Percentiles rank a stretch among this genome's conserved stretches.
phyloP scores from a whole-genome alignment of 352 stramenopile genomes.

The Thalassiosira sp. region DNA sequence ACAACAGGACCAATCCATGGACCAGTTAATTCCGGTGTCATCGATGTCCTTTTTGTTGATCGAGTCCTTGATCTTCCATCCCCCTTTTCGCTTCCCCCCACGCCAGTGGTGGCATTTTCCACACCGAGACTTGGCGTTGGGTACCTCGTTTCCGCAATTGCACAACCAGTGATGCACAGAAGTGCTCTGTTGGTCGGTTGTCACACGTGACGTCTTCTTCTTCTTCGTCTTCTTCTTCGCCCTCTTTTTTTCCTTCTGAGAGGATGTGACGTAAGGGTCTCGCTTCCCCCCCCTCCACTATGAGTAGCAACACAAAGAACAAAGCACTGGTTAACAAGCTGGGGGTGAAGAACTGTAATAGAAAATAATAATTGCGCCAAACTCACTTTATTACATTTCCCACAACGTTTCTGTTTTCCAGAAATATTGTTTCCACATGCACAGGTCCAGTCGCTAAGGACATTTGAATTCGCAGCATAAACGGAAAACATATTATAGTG shows the following conservation, averaged over 20 bases:
- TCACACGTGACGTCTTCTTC: no score
- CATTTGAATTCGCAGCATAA: background rate
- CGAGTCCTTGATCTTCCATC: slow-evolving; percentile 28
- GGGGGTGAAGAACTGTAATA: background rate
- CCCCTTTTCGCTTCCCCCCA: slow-evolving; percentile 24
- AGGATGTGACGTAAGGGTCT: slow-evolving; percentile 9
- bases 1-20: slow-evolving; percentile 12
- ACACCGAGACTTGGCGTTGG: slow-evolving; percentile 27
- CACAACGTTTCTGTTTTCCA: slow-evolving; percentile 20
- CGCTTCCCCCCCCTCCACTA: slow-evolving; percentile 29
- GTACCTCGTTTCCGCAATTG: slow-evolving; percentile 17
- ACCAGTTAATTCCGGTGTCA: slow-evolving; percentile 20
- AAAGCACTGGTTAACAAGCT: background rate
- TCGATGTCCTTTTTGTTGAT: background rate
- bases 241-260: no score
- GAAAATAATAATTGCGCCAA: background rate
- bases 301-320: background rate
- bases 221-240: no score
- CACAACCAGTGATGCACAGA: slow-evolving; percentile 19
- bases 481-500: slow-evolving; percentile 15
- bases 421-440: slow-evolving; percentile 10
- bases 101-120: slow-evolving; percentile 33
- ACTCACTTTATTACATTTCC: slow-evolving; percentile 34
- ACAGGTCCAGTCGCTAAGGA: slow-evolving; percentile 15
- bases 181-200: background rate